Evolutionary conservation across 225 moss, liverwort and hornwort genomes (phyloP).

Genomic region (Lunularia cruciata): DNA sequence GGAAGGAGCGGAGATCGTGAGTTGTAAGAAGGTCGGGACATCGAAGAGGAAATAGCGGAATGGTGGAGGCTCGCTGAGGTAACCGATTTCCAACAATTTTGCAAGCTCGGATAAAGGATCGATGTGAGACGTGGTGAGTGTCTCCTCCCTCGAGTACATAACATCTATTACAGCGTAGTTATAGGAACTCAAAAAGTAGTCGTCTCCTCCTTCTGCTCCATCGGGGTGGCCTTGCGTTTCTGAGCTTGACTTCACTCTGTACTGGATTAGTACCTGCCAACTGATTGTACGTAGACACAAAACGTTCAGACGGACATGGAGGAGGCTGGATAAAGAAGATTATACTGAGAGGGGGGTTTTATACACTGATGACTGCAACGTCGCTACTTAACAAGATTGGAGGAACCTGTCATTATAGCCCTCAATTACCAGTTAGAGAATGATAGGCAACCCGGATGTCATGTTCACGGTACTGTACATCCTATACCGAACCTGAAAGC

Average conservation of each 20-base stretch:
- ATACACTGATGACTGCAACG: constrained; percentile 14
- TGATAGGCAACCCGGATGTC: neutral
- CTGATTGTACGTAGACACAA: constrained; percentile 1
- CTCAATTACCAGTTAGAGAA: constrained; percentile 17
- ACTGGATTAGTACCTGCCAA: neutral
- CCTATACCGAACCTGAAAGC: no score
- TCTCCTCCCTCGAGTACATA: constrained; percentile 10
- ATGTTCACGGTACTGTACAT: no score
- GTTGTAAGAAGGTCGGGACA: neutral
- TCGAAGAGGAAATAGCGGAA: neutral
- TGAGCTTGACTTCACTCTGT: neutral
- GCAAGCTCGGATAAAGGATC: neutral
- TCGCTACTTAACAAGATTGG: constrained; percentile 17
- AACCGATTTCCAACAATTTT: neutral
- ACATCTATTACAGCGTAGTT: neutral
- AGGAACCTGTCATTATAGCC: constrained; percentile 12
- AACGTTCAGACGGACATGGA: constrained; percentile 1
- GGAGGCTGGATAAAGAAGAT: constrained; percentile 13
- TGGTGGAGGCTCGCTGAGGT: neutral
- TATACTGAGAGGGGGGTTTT: constrained; percentile 20
- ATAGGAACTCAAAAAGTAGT: neutral
- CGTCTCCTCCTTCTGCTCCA: neutral
- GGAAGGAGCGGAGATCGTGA: neutral
- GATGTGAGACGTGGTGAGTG: constrained; percentile 17
- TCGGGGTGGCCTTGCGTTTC: neutral